Evolutionary conservation across 2,329 filamentous ascomycete species (phyloP).

Genomic region (Coniosporium tulheliwenetii): DNA sequence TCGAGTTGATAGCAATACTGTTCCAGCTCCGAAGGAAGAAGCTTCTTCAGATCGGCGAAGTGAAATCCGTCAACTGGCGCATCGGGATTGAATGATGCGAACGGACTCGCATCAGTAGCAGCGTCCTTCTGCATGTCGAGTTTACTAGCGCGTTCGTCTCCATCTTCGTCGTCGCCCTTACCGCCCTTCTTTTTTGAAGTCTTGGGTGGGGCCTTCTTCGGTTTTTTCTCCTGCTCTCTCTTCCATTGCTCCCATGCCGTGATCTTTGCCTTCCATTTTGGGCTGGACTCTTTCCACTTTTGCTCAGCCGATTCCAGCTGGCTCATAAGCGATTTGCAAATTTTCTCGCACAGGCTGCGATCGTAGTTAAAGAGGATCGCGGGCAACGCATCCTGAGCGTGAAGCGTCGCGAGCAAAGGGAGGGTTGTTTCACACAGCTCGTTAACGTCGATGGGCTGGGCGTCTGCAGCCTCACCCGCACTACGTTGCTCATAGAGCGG

Average conservation of each 20-base stretch:
- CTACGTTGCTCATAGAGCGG: constrained; percentile 1
- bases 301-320: constrained; percentile 40
- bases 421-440: constrained; percentile 32
- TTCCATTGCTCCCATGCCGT: constrained; percentile 43
- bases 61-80: constrained; percentile 47
- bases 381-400: constrained; percentile 49
- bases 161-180: constrained; percentile 29
- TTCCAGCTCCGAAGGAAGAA: constrained; percentile 43
- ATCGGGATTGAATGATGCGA: constrained; percentile 52
- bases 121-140: constrained; percentile 41
- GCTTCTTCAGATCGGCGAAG: constrained; percentile 47
- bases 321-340: constrained; percentile 34
- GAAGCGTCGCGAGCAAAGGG: constrained; percentile 43
- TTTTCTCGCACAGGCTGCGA: constrained; percentile 45
- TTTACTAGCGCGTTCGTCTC: constrained; percentile 35
- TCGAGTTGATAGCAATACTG: constrained; percentile 35
- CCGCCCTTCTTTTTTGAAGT: constrained; percentile 15
- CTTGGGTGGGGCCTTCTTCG: constrained; percentile 16
- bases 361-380: constrained; percentile 70
- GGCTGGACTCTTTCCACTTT: constrained; percentile 39
- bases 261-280: constrained; percentile 46
- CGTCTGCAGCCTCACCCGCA: neutral
- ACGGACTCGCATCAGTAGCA: constrained; percentile 38
- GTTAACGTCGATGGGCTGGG: constrained; percentile 9
- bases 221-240: constrained; percentile 25